These are phyloP conservation scores for Fragaria iinumae DNA, from an alignment of 306 rosid genomes.

Conservation along the genomic window DNA sequence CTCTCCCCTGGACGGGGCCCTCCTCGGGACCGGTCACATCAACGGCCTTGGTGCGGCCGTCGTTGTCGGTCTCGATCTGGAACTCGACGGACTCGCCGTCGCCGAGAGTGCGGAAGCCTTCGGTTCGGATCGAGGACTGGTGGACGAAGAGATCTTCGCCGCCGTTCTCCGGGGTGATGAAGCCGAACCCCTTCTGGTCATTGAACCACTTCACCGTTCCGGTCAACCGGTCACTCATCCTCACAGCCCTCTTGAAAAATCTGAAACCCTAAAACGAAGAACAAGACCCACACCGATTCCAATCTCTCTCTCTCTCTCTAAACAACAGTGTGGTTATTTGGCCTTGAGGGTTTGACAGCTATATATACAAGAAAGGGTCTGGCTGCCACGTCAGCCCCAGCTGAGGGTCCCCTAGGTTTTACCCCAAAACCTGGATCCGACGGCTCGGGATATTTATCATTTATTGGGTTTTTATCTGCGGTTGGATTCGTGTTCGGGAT, in stretches of 20 bases:
- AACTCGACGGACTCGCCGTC: constrained; percentile 83
- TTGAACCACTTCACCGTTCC: constrained; percentile 96
- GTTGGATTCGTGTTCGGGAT: not conserved
- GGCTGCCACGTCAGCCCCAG: constrained; percentile 14
- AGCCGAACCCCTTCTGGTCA: constrained; percentile 81
- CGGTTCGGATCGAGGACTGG: constrained; percentile 71
- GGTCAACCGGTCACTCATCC: constrained; percentile 49
- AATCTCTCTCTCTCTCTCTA: constrained; percentile 5
- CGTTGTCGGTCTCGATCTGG: constrained; percentile 48
- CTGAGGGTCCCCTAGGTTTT: not conserved
- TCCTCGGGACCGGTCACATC: constrained; percentile 77
- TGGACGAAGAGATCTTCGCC: constrained; percentile 82
- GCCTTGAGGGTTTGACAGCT: constrained; percentile 8
- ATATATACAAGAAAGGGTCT: constrained; percentile 11
- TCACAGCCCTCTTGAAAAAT: not conserved
- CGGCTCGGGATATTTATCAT: not conserved
- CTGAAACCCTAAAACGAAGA: constrained; percentile 19
- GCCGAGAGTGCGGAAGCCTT: constrained; percentile 75
- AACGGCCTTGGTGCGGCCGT: constrained; percentile 79
- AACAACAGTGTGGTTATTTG: constrained; percentile 4
- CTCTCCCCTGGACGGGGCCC: constrained; percentile 54
- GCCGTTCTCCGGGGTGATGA: constrained; percentile 81
- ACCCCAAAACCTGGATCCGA: not conserved
- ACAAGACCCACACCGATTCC: constrained; percentile 9
- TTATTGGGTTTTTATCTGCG: not conserved